These are phyloP conservation scores for Clarireedia paspali DNA, from an alignment of 2,329 filamentous ascomycete genomes.

Conservation along the genomic window DNA sequence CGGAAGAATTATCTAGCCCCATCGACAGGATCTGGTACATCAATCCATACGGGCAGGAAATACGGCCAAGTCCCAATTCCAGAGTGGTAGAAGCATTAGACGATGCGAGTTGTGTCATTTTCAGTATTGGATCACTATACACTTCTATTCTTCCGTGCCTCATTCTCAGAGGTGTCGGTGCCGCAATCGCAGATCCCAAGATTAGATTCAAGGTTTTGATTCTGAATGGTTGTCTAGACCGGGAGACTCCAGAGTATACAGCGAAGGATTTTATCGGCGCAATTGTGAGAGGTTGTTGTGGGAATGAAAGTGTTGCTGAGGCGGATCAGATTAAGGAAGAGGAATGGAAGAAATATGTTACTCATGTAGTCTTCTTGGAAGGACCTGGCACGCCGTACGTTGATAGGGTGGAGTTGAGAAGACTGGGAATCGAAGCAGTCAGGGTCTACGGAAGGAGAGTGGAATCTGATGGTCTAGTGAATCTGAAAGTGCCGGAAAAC, in stretches of 20 bases:
- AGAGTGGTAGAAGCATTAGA: constrained; percentile 65
- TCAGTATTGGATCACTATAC: constrained; percentile 90
- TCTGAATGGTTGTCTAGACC: constrained; percentile 72
- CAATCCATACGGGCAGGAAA: constrained; percentile 97
- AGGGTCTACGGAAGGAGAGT: constrained; percentile 62
- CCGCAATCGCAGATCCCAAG: constrained; percentile 42
- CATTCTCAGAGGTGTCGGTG: constrained; percentile 68
- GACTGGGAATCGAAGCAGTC: constrained; percentile 69
- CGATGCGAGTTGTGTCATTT: constrained; percentile 63
- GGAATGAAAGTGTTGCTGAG: constrained; percentile 16
- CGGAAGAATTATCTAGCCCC: constrained; percentile 67
- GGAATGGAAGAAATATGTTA: constrained; percentile 64
- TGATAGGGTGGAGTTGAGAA: constrained; percentile 53
- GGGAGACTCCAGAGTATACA: constrained; percentile 74
- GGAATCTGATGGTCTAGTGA: constrained; percentile 35
- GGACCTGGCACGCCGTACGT: constrained; percentile 62
- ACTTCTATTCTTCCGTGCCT: constrained; percentile 82
- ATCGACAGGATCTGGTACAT: constrained; percentile 93
- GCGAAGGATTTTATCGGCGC: constrained; percentile 78
- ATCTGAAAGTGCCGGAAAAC: not conserved
- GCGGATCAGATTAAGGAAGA: constrained; percentile 25
- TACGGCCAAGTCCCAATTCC: constrained; percentile 75
- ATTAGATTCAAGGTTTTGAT: constrained; percentile 59
- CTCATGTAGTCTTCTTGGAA: constrained; percentile 75
- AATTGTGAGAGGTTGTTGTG: constrained; percentile 59